Conservation (phyloP, 2,329 filamentous ascomycete genomes). For the Lasiodiplodia gonubiensis region DNA sequence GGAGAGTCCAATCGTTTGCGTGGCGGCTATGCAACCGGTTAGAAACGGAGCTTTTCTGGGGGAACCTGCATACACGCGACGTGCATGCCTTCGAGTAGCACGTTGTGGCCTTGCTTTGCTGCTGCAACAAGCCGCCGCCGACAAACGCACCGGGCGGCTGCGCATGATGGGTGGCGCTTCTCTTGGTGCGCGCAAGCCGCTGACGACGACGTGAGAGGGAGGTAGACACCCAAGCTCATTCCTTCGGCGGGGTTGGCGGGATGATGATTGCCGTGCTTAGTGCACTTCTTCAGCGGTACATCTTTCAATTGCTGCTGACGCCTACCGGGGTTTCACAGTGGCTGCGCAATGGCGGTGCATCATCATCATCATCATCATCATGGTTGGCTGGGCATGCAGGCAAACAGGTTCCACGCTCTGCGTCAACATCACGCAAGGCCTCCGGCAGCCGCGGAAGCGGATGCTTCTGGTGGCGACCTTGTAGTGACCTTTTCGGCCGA, state of each 20-base stretch:
- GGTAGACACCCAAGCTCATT: neutral
- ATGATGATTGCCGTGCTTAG: neutral
- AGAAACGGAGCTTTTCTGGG: neutral
- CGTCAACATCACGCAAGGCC: neutral
- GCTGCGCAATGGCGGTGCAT: conserved; percentile 8
- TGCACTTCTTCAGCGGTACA: neutral
- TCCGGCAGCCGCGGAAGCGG: conserved; percentile 5
- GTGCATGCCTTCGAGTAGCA: neutral
- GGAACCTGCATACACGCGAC: neutral
- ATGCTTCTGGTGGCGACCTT: neutral
- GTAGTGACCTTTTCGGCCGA: neutral
- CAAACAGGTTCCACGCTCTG: neutral
- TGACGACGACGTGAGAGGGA: neutral
- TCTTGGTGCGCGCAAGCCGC: neutral
- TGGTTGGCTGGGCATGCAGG: neutral
- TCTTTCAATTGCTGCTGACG: neutral
- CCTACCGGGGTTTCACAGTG: neutral
- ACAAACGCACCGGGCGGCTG: neutral
- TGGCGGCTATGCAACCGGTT: neutral
- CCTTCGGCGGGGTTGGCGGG: neutral
- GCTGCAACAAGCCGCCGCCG: neutral
- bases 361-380: neutral
- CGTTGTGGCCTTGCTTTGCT: neutral
- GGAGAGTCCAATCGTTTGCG: neutral
- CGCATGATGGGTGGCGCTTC: neutral